Percentiles rank a stretch among this genome's conserved stretches.
Evolutionary conservation across 2,329 filamentous ascomycete species (phyloP).

Genomic region (Clonostachys byssicola): DNA sequence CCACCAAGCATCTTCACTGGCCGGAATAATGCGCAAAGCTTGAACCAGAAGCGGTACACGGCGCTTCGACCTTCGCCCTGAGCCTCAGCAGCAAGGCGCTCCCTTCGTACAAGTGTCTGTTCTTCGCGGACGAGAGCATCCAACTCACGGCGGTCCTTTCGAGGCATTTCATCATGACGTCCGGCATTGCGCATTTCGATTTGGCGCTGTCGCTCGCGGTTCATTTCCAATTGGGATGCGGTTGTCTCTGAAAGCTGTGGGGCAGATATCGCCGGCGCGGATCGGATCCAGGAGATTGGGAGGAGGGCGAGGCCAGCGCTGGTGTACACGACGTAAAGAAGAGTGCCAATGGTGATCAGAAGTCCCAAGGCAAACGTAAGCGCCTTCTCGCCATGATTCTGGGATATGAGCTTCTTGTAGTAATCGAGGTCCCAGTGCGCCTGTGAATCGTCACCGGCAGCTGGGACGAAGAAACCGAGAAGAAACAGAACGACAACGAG

Average conservation of each 20-base stretch:
- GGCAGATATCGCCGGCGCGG: constrained; percentile 79
- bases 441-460: constrained; percentile 62
- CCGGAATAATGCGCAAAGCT: constrained; percentile 75
- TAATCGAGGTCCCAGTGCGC: constrained; percentile 81
- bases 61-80: constrained; percentile 72
- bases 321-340: constrained; percentile 87
- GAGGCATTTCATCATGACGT: constrained; percentile 67
- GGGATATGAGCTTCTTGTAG: constrained; percentile 75
- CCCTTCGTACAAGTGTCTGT: constrained; percentile 82
- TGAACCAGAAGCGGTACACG: constrained; percentile 73
- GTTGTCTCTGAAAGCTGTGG: constrained; percentile 75
- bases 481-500: constrained; percentile 82
- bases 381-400: constrained; percentile 86
- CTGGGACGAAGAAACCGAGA: constrained; percentile 89
- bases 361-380: constrained; percentile 86
- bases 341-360: constrained; percentile 80
- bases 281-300: constrained; percentile 88
- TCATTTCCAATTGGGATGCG: constrained; percentile 75
- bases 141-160: constrained; percentile 84
- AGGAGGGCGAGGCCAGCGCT: constrained; percentile 83
- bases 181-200: constrained; percentile 82
- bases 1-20: constrained; percentile 87
- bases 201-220: constrained; percentile 87
- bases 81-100: constrained; percentile 80
- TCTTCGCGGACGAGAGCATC: constrained; percentile 87